phyloP scores from a whole-genome alignment of 1,139 yeast species.

The Scheffersomyces insectosa region DNA sequence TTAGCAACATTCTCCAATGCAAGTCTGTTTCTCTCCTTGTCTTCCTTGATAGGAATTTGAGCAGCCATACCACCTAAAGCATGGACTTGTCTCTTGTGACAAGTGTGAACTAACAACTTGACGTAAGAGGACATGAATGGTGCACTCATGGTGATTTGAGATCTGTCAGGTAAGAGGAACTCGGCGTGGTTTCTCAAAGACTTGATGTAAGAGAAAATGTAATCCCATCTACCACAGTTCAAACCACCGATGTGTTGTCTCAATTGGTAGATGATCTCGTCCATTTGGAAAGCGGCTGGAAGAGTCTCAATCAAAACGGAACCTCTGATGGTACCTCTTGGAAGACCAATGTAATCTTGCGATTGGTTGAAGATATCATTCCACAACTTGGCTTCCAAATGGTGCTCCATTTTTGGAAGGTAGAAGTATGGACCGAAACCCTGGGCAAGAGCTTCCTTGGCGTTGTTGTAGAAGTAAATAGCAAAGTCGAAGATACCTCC shows the following conservation, averaged over 20 bases:
- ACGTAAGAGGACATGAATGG: constrained; percentile 30
- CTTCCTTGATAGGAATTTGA: constrained; percentile 31
- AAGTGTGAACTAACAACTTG: constrained; percentile 26
- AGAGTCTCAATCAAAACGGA: constrained; percentile 32
- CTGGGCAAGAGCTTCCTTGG: constrained; percentile 19
- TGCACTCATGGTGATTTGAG: constrained; percentile 27
- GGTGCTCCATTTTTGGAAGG: constrained; percentile 33
- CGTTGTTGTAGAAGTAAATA: constrained; percentile 52
- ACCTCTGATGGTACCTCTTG: constrained; percentile 30
- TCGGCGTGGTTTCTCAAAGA: constrained; percentile 24
- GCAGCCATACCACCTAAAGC: constrained; percentile 37
- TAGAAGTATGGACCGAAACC: constrained; percentile 32
- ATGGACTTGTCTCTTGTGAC: constrained; percentile 31
- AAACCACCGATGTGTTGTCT: constrained; percentile 29
- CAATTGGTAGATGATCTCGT: constrained; percentile 30
- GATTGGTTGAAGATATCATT: constrained; percentile 29
- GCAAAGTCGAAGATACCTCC: constrained; percentile 81
- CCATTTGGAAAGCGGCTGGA: constrained; percentile 35
- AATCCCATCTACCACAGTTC: constrained; percentile 35
- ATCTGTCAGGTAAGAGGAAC: constrained; percentile 27
- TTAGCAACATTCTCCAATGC: constrained; percentile 28
- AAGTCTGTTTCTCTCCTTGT: constrained; percentile 19
- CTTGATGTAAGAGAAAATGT: constrained; percentile 29
- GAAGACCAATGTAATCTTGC: constrained; percentile 23
- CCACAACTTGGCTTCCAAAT: constrained; percentile 32